Evolutionary conservation across 768 basidiomycete species (phyloP).

Genomic region (Leucocoprinus leucothites): DNA sequence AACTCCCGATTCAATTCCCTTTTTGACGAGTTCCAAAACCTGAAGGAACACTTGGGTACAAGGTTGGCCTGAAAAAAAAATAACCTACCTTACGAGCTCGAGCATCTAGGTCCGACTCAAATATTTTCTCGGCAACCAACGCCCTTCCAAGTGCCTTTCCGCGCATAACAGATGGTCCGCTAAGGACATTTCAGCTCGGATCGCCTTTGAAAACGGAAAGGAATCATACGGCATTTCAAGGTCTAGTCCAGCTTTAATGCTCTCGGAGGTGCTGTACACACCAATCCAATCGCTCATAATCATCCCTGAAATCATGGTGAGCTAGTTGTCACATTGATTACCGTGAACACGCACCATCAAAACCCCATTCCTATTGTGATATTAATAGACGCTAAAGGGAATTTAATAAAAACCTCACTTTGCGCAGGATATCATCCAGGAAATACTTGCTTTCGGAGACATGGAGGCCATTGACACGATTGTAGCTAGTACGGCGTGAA

Average conservation of each 20-base stretch:
- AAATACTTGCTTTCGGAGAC: slow-evolving; percentile 51
- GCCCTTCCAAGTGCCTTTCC: slow-evolving; percentile 40
- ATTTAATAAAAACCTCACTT: slow-evolving; percentile 22
- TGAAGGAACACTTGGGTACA: slow-evolving; percentile 15
- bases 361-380: slow-evolving; percentile 54
- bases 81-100: slow-evolving; percentile 30
- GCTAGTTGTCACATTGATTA: not conserved
- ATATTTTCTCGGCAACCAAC: slow-evolving; percentile 40
- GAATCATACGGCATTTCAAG: slow-evolving; percentile 56
- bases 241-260: slow-evolving; percentile 62
- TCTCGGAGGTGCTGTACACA: slow-evolving; percentile 42
- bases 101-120: slow-evolving; percentile 36
- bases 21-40: slow-evolving; percentile 47
- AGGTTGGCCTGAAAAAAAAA: not conserved
- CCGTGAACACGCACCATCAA: slow-evolving; percentile 32
- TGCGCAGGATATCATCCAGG: slow-evolving; percentile 50
- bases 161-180: slow-evolving; percentile 48
- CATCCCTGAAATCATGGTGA: slow-evolving; percentile 27
- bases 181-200: slow-evolving; percentile 31
- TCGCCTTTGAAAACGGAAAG: slow-evolving; percentile 18
- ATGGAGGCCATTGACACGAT: slow-evolving; percentile 59
- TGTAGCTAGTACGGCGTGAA: slow-evolving; percentile 36
- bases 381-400: not conserved
- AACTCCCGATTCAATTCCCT: slow-evolving; percentile 48
- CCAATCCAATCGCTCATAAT: slow-evolving; percentile 64